phyloP scores from a whole-genome alignment of 305 asterid species.

The Ilex paraguariensis region DNA sequence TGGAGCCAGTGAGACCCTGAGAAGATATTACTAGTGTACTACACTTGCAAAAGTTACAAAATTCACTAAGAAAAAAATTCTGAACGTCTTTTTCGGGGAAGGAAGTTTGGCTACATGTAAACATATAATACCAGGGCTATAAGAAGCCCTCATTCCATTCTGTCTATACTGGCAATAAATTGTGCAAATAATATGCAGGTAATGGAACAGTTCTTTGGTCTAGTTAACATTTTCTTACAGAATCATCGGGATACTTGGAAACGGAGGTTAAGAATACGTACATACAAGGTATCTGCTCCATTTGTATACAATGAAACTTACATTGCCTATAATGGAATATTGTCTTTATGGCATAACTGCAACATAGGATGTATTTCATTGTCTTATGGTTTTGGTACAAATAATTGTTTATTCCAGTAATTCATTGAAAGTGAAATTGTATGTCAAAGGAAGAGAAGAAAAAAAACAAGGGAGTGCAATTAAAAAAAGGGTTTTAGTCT shows the following conservation, averaged over 20 bases:
- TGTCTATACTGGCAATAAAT: neutral
- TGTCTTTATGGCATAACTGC: neutral
- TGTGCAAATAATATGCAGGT: constrained; percentile 49
- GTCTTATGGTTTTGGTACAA: neutral
- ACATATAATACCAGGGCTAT: too few species aligned
- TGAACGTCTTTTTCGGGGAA: too few species aligned
- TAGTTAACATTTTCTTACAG: constrained; percentile 93
- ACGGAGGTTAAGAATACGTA: constrained; percentile 84
- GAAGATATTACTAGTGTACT: too few species aligned
- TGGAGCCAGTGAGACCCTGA: too few species aligned
- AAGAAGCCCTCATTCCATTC: neutral
- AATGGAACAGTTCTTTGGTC: constrained; percentile 94
- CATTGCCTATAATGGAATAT: constrained; percentile 12
- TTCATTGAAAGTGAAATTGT: too few species aligned
- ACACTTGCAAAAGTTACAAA: too few species aligned
- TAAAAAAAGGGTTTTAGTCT: too few species aligned
- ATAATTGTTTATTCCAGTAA: too few species aligned
- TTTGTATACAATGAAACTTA: constrained; percentile 5
- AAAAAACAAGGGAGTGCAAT: too few species aligned
- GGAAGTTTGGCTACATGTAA: too few species aligned
- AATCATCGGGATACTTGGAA: constrained; percentile 87
- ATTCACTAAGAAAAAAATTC: too few species aligned
- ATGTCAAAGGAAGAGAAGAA: too few species aligned
- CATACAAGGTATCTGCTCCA: constrained; percentile 64
- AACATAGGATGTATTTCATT: neutral